Conservation (phyloP, 2,329 filamentous ascomycete genomes). For the Botryosphaeria dothidea region DNA sequence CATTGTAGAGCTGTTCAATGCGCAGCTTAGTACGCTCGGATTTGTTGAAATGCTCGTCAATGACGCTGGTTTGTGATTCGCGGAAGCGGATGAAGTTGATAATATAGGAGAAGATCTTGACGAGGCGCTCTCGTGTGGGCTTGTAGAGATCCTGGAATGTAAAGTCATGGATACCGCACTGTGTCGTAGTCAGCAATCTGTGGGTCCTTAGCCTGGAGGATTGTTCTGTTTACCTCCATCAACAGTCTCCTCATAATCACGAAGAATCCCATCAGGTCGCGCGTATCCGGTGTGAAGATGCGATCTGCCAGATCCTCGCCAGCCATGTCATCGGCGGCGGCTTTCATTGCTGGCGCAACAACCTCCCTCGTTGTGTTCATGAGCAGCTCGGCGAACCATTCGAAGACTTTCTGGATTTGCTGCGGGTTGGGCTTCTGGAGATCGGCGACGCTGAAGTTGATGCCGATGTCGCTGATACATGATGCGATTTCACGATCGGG, state of each 20-base stretch:
- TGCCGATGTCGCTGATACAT: slow-evolving; percentile 96
- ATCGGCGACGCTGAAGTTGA: slow-evolving; percentile 82
- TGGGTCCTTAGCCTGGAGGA: not conserved
- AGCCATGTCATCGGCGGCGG: slow-evolving; percentile 83
- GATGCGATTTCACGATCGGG: slow-evolving; percentile 81
- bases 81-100: slow-evolving; percentile 99
- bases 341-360: slow-evolving; percentile 92
- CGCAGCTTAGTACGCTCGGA: slow-evolving; percentile 80
- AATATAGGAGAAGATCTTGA: slow-evolving; percentile 95
- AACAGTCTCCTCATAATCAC: slow-evolving; percentile 77
- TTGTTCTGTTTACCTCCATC: slow-evolving; percentile 53
- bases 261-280: slow-evolving; percentile 96
- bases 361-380: slow-evolving; percentile 93
- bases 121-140: slow-evolving; percentile 84
- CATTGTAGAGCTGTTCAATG: slow-evolving; percentile 80
- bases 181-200: not conserved
- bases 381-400: slow-evolving; percentile 93
- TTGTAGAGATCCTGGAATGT: slow-evolving; percentile 89
- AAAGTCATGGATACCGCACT: slow-evolving; percentile 92
- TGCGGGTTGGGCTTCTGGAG: slow-evolving; percentile 91
- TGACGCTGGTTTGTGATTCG: slow-evolving; percentile 84
- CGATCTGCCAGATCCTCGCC: slow-evolving; percentile 72
- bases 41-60: slow-evolving; percentile 93
- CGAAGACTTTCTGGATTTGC: slow-evolving; percentile 95
- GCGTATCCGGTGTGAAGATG: slow-evolving; percentile 80